Evolutionary conservation across 2,329 filamentous ascomycete genomes (phyloP), one percentile per base, ranked within the genome.

Genomic region (Venturiaceae sp.): DNA sequence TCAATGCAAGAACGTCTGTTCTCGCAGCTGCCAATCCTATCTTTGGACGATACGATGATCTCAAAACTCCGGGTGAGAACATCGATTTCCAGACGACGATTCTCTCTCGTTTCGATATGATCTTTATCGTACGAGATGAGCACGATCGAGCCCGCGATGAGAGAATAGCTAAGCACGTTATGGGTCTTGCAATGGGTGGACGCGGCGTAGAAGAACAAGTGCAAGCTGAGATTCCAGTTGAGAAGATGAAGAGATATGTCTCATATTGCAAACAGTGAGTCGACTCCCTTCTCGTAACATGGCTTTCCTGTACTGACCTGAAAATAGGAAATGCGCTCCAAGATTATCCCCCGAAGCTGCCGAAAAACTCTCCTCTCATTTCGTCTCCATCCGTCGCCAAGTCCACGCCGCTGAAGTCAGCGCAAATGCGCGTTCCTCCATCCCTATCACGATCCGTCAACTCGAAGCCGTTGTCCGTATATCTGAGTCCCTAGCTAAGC

Each of bases 31-130:
- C 94, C 44, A 99, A 99, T 72, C 94, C 94, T 0, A 94, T 99
- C 60, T 99, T 97, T 68, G 94, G 94, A 57, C 87, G 94, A 28
- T 99, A 99, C 74, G 94, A 99, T 71, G 94, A 99, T 68, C 86
- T 99, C 78, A 97, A 97, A 73, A 91, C 89, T 0, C 94, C 94
- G 0, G 94, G 94, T 60, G 94, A 99, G 74, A 99, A 99, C 70
- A 99, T 99, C 64, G 94, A 99, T 74, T 99, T 99, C 74, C 94
- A 99, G 69, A 99, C 94, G 0, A 99, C 94, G 3, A 97, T 99
- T 67, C 71, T 99, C 64, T 97, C 92, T 2, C 89, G 94, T 81
- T 99, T 99, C 71, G 94, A 99, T 73, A 96, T 99, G 90, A 97
- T 99, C 64, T 99, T 97, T 77, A 96, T 99, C 64, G 92, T 99